Conservation (phyloP, 495 filamentous ascomycete species). For the Neurospora sp. region DNA sequence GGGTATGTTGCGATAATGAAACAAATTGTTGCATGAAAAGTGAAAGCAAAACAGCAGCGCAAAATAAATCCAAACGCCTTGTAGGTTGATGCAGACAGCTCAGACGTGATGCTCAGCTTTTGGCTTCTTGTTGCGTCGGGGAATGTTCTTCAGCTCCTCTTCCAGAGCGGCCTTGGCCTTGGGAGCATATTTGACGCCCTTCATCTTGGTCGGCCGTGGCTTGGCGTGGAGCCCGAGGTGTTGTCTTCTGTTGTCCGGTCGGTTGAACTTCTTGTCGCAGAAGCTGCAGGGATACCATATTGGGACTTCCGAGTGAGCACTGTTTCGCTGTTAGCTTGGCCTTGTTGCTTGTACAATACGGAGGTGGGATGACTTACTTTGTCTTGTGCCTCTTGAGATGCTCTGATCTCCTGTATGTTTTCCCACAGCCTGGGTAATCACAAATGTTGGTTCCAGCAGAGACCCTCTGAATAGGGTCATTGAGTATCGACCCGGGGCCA, state of each 20-base stretch:
- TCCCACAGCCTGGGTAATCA: constrained; percentile 23
- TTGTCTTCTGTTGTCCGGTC: constrained; percentile 26
- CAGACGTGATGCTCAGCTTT: background rate
- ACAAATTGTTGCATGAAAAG: background rate
- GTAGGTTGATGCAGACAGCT: background rate
- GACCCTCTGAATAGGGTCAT: background rate
- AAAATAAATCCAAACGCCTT: background rate
- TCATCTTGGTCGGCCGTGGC: constrained; percentile 8
- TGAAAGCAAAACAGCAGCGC: background rate
- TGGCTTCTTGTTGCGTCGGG: constrained; percentile 9
- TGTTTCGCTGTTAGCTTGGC: background rate
- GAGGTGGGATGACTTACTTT: background rate
- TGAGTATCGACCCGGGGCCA: background rate
- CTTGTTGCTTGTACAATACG: background rate
- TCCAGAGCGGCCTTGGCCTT: constrained; percentile 17
- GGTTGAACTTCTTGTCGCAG: constrained; percentile 11
- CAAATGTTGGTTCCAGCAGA: constrained; percentile 14
- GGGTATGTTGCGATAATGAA: background rate
- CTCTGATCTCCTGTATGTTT: constrained; percentile 50
- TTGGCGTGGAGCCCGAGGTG: constrained; percentile 31
- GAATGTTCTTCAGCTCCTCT: constrained; percentile 18
- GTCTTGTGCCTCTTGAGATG: constrained; percentile 51
- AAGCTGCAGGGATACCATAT: constrained; percentile 1
- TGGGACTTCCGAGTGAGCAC: background rate
- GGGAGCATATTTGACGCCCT: constrained; percentile 18